Evolutionary conservation across 345 rosid genomes (phyloP).

Genomic region (Eucalyptus pauciflora): DNA sequence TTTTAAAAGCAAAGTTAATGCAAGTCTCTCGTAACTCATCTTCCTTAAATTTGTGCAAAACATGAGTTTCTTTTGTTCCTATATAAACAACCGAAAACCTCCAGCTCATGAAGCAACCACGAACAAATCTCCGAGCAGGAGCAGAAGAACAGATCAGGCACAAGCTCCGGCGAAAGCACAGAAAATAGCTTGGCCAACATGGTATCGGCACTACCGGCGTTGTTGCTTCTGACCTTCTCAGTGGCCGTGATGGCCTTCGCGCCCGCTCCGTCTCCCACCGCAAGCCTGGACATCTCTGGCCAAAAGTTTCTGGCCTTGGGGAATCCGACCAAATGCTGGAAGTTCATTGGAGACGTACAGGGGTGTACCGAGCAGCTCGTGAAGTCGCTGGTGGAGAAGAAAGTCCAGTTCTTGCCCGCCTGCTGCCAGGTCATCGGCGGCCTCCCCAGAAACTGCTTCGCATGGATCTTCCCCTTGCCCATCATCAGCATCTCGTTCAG

Average conservation of each 20-base stretch:
- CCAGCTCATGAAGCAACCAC: background rate
- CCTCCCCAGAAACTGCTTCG: background rate
- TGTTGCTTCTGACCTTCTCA: background rate
- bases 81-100: background rate
- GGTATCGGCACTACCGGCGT: background rate
- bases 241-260: background rate
- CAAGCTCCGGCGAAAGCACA: background rate
- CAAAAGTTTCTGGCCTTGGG: background rate
- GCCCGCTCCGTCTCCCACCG: background rate
- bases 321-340: background rate
- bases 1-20: background rate
- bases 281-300: background rate
- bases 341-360: background rate
- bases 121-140: background rate
- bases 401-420: background rate
- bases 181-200: background rate
- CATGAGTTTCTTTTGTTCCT: background rate
- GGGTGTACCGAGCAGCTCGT: background rate
- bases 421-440: background rate
- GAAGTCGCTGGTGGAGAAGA: background rate
- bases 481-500: background rate
- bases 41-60: background rate
- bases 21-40: background rate
- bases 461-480: background rate
- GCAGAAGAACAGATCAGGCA: background rate